phyloP scores from a whole-genome alignment of 1,139 yeast genomes.

The Magnusiomyces ingens region DNA sequence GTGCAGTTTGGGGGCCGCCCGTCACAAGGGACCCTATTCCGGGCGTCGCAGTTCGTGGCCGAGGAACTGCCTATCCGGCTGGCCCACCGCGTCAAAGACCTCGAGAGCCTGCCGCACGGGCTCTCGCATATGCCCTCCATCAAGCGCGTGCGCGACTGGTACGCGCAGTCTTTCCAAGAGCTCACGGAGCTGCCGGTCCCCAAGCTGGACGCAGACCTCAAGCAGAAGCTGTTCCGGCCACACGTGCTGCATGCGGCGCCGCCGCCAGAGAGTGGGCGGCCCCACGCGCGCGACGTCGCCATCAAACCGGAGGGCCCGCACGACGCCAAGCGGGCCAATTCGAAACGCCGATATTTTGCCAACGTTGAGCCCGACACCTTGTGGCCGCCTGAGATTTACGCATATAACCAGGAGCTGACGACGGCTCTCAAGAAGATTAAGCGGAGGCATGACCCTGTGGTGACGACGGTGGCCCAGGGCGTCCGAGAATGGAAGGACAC shows the following conservation, averaged over 20 bases:
- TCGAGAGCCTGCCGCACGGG: conserved; percentile 74
- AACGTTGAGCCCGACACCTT: conserved; percentile 46
- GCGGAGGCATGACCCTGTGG: conserved; percentile 86
- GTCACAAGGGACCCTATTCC: conserved; percentile 67
- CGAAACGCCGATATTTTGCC: conserved; percentile 49
- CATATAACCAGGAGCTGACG: conserved; percentile 62
- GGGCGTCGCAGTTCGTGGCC: conserved; percentile 79
- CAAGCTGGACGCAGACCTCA: conserved; percentile 9
- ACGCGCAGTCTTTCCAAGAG: conserved; percentile 85
- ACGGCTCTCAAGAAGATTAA: conserved; percentile 66
- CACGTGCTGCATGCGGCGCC: neutral
- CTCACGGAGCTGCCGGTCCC: conserved; percentile 41
- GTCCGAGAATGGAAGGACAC: conserved; percentile 75
- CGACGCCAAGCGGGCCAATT: conserved; percentile 12
- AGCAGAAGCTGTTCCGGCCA: conserved; percentile 13
- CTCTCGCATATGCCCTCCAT: conserved; percentile 69
- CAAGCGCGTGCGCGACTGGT: conserved; percentile 76
- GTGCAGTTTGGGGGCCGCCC: conserved; percentile 86
- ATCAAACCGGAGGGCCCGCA: conserved; percentile 27
- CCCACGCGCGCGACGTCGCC: conserved; percentile 22
- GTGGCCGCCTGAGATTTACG: conserved; percentile 73
- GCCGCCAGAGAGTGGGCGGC: conserved; percentile 1
- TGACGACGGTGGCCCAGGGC: conserved; percentile 88
- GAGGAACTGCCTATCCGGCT: conserved; percentile 83
- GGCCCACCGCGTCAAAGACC: conserved; percentile 79